Percentiles rank a stretch among this genome's conserved stretches.
phyloP scores from a whole-genome alignment of 1,139 yeast species.

The Meyerozyma sp. region DNA sequence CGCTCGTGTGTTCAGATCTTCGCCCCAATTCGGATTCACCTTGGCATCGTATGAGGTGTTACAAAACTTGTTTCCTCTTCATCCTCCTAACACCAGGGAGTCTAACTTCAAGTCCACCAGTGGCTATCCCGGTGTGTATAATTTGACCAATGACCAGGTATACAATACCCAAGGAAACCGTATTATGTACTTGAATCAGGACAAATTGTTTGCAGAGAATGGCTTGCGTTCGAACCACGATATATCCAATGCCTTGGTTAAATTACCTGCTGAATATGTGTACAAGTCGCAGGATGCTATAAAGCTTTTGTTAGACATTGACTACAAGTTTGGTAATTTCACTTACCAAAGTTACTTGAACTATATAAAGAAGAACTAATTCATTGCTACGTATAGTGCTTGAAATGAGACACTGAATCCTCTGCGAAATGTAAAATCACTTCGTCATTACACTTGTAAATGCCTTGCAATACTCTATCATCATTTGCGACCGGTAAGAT shows the following conservation, averaged over 20 bases:
- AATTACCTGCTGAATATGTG: conserved; percentile 45
- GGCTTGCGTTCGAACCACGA: conserved; percentile 15
- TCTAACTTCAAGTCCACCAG: conserved; percentile 41
- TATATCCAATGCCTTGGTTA: conserved; percentile 33
- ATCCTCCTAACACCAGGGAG: conserved; percentile 41
- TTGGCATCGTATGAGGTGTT: conserved; percentile 92
- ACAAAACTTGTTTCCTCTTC: conserved; percentile 41
- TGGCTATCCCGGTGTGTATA: conserved; percentile 46
- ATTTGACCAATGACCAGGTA: conserved; percentile 44
- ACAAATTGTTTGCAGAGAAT: conserved; percentile 19
- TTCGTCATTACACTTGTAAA: background rate
- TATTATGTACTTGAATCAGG: conserved; percentile 34
- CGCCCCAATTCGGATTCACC: conserved; percentile 97
- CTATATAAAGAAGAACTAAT: conserved; percentile 31
- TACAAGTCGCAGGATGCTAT: conserved; percentile 60
- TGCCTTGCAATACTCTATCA: background rate
- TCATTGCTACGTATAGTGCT: background rate
- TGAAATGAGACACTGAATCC: conserved; percentile 1
- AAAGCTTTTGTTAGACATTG: conserved; percentile 57
- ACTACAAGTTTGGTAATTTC: conserved; percentile 57
- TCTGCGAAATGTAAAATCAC: background rate
- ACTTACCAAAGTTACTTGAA: conserved; percentile 46
- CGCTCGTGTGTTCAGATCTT: conserved; percentile 90
- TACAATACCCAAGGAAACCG: conserved; percentile 31
- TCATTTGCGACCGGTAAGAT: background rate